These are phyloP conservation scores for Sarocladium oryzae DNA, from an alignment of 2,329 filamentous ascomycete species.

Conservation along the genomic window DNA sequence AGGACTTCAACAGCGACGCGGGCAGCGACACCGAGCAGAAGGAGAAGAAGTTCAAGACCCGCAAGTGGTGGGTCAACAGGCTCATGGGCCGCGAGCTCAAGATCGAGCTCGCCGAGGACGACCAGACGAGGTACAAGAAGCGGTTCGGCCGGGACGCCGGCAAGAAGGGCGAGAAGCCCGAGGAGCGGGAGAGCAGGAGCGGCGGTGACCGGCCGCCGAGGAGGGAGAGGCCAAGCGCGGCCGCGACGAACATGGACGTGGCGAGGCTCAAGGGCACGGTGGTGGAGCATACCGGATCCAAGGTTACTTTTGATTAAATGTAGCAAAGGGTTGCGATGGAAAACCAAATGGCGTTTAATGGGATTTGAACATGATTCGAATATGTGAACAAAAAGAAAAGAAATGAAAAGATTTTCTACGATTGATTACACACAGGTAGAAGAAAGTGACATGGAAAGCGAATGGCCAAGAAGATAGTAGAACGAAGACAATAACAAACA, in stretches of 20 bases:
- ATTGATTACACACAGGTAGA: constrained; percentile 13
- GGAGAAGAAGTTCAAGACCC: constrained; percentile 49
- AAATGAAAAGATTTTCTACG: neutral
- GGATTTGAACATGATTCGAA: neutral
- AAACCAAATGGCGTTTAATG: neutral
- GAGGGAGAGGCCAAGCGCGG: constrained; percentile 14
- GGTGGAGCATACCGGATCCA: constrained; percentile 71
- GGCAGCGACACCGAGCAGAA: constrained; percentile 34
- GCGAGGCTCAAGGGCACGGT: constrained; percentile 72
- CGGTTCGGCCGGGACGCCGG: constrained; percentile 70
- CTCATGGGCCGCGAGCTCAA: constrained; percentile 75
- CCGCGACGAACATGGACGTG: constrained; percentile 38
- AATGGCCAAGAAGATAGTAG: constrained; percentile 10
- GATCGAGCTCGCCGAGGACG: constrained; percentile 90
- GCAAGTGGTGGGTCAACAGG: constrained; percentile 80
- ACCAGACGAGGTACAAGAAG: constrained; percentile 86
- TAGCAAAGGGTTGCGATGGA: neutral
- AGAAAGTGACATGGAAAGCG: constrained; percentile 13
- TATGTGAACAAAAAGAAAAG: neutral
- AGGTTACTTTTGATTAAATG: constrained; percentile 64
- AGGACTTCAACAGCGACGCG: constrained; percentile 49
- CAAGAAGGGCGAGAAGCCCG: constrained; percentile 27
- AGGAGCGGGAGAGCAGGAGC: constrained; percentile 20
- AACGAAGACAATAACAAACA: constrained; percentile 15
- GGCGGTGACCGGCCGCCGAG: constrained; percentile 28